A percentile compares a stretch with the other conserved stretches of the same genome.
phyloP scores from a whole-genome alignment of 306 rosid genomes.

The Trichosanthes truncata region DNA sequence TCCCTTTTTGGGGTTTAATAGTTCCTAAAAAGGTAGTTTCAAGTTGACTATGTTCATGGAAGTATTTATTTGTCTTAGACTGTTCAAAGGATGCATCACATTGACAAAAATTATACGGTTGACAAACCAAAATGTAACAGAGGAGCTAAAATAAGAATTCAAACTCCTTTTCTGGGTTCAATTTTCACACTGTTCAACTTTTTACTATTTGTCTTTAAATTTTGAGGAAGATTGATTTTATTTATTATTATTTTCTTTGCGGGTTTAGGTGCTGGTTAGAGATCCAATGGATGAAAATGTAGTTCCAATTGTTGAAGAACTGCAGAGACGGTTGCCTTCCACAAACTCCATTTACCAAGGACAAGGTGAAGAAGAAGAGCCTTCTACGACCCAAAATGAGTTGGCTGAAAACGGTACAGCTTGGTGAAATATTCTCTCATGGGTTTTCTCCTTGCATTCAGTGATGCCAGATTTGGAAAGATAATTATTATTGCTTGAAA shows the following conservation, averaged over 20 bases:
- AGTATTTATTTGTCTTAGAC: neutral
- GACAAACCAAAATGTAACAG: neutral
- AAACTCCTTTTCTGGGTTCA: neutral
- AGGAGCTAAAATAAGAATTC: neutral
- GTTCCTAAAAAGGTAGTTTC: neutral
- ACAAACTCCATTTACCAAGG: constrained; percentile 2
- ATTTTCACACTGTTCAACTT: neutral
- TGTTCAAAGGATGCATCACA: neutral
- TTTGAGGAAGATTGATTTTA: neutral
- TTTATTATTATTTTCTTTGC: neutral
- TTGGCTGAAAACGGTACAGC: constrained; percentile 71
- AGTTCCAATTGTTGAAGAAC: constrained; percentile 79
- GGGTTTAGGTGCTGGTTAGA: constrained; percentile 55
- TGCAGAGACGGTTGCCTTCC: constrained; percentile 75
- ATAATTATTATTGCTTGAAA: neutral
- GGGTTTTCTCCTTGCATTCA: neutral
- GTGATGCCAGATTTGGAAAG: neutral
- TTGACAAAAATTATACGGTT: neutral
- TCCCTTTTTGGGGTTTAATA: neutral
- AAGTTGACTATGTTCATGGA: neutral
- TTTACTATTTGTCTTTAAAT: neutral
- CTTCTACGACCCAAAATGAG: constrained; percentile 36
- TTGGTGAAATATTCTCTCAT: neutral
- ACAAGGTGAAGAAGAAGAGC: constrained; percentile 32
- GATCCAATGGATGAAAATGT: constrained; percentile 77